Evolutionary conservation across 805 yeast genomes (phyloP), one percentile per base, ranked within the genome.

Genomic region (Metschnikowia koreensis): DNA sequence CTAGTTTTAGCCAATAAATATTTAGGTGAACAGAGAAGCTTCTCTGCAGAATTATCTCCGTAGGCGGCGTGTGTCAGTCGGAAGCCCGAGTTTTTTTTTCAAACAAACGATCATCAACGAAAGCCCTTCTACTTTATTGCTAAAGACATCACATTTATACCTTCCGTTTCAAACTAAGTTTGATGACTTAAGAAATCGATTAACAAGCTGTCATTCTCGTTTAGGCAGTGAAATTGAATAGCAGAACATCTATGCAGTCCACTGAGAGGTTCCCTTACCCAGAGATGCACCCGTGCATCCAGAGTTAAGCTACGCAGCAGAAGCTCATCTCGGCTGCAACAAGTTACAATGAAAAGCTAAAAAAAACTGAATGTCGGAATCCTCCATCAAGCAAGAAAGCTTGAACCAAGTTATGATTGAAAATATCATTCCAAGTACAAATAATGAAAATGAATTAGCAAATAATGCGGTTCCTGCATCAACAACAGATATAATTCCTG

Each of bases 241-340:
- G 13, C 34, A 12, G 6, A 31, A 31, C 6, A 9, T 31, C 12
- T 9, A 31, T 31, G 34, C 34, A 31, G 34, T 31, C 34, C 13
- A 31, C 12, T 10, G 12, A 12, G 34, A 10, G 34, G 10, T 12
- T 31, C 6, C 34, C 10, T 31, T 12, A 31, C 34, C 2, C 36
- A 13, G 2, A n/a, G 7, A 13, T 15, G 26, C 44, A 41, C 50
- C 50, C 41, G 50, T 47, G 45, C 50, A 47, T 34, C 50, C 29
- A 8, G 13, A 16, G 15, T n/a, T 3, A 6, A 40, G 10, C 29
- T 3, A 6, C 33, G 10, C 29, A 22, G 16, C 10, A 22, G 41
- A 15, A 34, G 45, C 50, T 47, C 50, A 47, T 47, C 50, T 47
- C 50, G 50, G 50, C 50, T 47, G 50, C 50, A 47, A 47, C 50